Evolutionary conservation across 2,329 filamentous ascomycete genomes (phyloP), one percentile per base, ranked within the genome.

Genomic region (Cadophora luteo-olivacea): DNA sequence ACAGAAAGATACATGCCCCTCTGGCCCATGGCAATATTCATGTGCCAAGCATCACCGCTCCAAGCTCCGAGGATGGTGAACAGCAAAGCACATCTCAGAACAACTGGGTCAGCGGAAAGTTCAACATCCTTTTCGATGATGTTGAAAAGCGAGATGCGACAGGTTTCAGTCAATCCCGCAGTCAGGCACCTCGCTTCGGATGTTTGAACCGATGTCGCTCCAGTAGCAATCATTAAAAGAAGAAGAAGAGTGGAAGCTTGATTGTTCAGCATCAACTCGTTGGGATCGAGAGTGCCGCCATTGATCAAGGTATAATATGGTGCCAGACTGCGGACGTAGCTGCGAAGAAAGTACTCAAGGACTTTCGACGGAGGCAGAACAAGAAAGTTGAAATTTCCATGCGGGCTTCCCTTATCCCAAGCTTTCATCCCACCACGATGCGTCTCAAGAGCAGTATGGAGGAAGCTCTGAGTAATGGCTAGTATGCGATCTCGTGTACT

Each of bases 21-120:
- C 78, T 92, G 90, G 36, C 90, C 89, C 88, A 92, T 91, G 52
- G 89, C 87, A 72, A 92, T 91, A 74, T 92, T 89, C 89, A 92
- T 92, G 72, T 91, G 87, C 89, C 90, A 92, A 79, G 92, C 92
- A 78, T 92, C 90, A 57, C 90, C 90, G 75, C 89, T 91, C 90
- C 90, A 92, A 0, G 88, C 88, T 8, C 89, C 90, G 32, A 91
- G 84, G 1, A 89, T 84, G 1, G 87, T 91, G 76, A 91, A 91
- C 3, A 92, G 84, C 14, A 92, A 80, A 0, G 89, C 89, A 60
- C 88, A 89, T 49, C 89, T 85, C 55, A 92, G 82, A 0, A 90
- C 86, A 3, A 87, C 85, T 0, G 87, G 86, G 75, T 92, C 89
- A 1, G 87, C 86, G 14, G 87, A 87, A 80, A 92, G 84, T 77